phyloP scores from a whole-genome alignment of 306 rosid species.

The Cajanus cajan region DNA sequence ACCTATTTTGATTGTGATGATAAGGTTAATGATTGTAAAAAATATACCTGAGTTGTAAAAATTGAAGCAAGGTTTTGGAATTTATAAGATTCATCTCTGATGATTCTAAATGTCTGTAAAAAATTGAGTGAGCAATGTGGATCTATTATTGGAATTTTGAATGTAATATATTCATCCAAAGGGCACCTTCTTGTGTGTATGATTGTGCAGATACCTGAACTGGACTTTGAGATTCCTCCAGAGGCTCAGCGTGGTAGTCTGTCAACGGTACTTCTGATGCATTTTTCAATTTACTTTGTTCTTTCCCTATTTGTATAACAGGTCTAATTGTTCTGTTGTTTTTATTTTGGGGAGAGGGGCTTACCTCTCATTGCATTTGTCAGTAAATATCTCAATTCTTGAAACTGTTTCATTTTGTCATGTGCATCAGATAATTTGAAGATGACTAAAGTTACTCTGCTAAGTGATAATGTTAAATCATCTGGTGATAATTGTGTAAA shows the following conservation, averaged over 20 bases:
- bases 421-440: background rate
- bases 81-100: background rate
- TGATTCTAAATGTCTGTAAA: background rate
- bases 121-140: background rate
- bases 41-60: no score
- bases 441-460: background rate
- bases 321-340: background rate
- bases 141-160: slow-evolving; percentile 12
- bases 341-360: background rate
- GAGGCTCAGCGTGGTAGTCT: slow-evolving; percentile 92
- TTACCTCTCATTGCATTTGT: slow-evolving; percentile 13
- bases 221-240: slow-evolving; percentile 94
- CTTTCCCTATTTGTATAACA: background rate
- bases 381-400: background rate
- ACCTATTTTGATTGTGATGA: background rate
- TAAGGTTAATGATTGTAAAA: background rate
- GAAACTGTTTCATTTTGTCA: background rate
- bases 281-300: slow-evolving; percentile 2
- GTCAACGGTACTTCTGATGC: slow-evolving; percentile 68
- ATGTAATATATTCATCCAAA: slow-evolving; percentile 4
- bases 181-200: slow-evolving; percentile 21
- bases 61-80: background rate
- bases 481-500: background rate
- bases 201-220: slow-evolving; percentile 74
- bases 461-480: background rate